Conservation (phyloP, 176 grass and related monocot species). For the Leersia perrieri region DNA sequence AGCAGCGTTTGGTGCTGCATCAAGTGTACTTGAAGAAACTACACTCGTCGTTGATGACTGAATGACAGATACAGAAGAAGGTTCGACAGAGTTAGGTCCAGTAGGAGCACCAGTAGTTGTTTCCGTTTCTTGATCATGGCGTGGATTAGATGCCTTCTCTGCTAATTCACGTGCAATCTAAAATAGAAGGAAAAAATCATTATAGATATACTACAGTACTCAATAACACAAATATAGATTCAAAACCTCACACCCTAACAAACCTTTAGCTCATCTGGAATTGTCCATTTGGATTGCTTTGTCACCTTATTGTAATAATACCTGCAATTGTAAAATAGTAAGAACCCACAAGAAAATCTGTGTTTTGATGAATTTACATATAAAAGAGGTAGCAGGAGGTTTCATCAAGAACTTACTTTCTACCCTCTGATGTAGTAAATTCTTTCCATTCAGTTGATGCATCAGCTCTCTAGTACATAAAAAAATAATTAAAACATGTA, state of each 20-base stretch:
- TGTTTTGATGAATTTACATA: slow-evolving; percentile 11
- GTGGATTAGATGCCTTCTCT: slow-evolving; percentile 55
- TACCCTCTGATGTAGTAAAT: slow-evolving; percentile 77
- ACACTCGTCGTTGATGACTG: slow-evolving; percentile 19
- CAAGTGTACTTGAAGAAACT: slow-evolving; percentile 41
- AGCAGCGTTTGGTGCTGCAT: slow-evolving; percentile 38
- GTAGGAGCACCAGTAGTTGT: slow-evolving; percentile 25
- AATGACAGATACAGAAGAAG: slow-evolving; percentile 37
- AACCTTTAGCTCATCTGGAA: background rate
- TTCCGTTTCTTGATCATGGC: slow-evolving; percentile 34
- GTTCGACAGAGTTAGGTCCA: slow-evolving; percentile 11
- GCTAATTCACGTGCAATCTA: slow-evolving; percentile 86
- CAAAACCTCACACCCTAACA: background rate
- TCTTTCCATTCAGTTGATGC: slow-evolving; percentile 97
- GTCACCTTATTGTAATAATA: slow-evolving; percentile 43
- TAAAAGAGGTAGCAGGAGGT: background rate
- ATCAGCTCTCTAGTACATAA: slow-evolving; percentile 70
- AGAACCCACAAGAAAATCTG: slow-evolving; percentile 25
- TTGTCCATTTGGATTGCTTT: background rate
- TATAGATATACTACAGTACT: background rate
- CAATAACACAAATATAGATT: background rate
- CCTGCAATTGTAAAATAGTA: slow-evolving; percentile 16
- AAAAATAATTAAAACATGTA: background rate
- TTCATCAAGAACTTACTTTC: slow-evolving; percentile 64
- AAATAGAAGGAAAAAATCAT: slow-evolving; percentile 13